Evolutionary conservation across 306 rosid genomes (phyloP).

Genomic region (Potentilla sterilis): DNA sequence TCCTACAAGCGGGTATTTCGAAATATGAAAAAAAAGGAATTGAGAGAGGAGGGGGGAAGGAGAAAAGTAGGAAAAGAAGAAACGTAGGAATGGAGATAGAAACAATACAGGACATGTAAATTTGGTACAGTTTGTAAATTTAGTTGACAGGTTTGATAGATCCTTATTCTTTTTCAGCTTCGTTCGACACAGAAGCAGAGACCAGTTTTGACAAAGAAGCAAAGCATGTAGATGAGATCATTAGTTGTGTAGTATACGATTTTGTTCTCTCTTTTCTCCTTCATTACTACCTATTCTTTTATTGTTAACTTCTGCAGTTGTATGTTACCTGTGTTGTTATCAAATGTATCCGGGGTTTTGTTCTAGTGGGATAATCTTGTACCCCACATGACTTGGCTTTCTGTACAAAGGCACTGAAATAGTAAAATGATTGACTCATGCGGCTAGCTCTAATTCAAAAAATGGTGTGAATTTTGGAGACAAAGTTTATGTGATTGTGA

Average conservation of each 20-base stretch:
- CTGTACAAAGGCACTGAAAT: too few relatives aligned
- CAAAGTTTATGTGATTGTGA: too few relatives aligned
- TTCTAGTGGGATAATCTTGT: too few relatives aligned
- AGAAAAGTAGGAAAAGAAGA: background rate
- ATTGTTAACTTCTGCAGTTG: conserved; percentile 15
- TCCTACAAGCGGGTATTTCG: background rate
- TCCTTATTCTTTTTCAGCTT: conserved; percentile 20
- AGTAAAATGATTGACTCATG: too few relatives aligned
- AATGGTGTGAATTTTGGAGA: too few relatives aligned
- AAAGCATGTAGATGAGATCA: conserved; percentile 17
- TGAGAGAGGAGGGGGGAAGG: background rate
- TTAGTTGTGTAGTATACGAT: conserved; percentile 12
- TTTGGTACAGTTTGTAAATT: conserved; percentile 15
- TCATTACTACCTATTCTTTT: conserved; percentile 15
- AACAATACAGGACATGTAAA: conserved; percentile 10
- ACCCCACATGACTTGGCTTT: too few relatives aligned
- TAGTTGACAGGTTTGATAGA: conserved; percentile 22
- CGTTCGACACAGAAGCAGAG: conserved; percentile 18
- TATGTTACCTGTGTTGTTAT: background rate
- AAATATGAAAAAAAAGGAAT: background rate
- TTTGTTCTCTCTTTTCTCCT: background rate
- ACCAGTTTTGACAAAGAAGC: conserved; percentile 19
- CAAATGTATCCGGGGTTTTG: background rate
- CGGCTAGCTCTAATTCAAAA: too few relatives aligned
- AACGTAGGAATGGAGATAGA: background rate